These are phyloP conservation scores for Geotrichum reessii DNA, from an alignment of 1,139 yeast species.

Conservation along the genomic window DNA sequence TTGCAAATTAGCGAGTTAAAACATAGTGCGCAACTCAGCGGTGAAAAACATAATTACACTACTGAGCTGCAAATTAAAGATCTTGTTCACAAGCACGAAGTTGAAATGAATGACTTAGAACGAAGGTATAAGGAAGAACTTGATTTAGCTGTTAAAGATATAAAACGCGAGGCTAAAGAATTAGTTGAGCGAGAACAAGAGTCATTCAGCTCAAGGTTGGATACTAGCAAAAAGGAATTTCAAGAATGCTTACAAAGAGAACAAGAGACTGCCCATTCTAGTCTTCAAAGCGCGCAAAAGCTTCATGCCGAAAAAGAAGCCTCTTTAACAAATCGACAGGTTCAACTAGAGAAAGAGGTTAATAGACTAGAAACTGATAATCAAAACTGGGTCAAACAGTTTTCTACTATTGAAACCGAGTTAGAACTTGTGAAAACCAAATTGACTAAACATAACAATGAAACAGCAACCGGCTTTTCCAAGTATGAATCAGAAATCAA, in stretches of 20 bases:
- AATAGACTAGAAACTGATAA: constrained; percentile 11
- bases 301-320: constrained; percentile 25
- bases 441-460: constrained; percentile 1
- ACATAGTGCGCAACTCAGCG: constrained; percentile 4
- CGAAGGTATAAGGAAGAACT: constrained; percentile 8
- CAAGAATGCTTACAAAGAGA: neutral
- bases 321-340: constrained; percentile 21
- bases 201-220: neutral
- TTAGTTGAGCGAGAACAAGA: constrained; percentile 6
- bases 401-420: neutral
- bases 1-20: constrained; percentile 8
- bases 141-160: constrained; percentile 9
- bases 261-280: neutral
- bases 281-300: constrained; percentile 21
- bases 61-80: constrained; percentile 23
- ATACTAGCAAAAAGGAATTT: constrained; percentile 9
- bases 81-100: constrained; percentile 12
- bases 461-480: constrained; percentile 5
- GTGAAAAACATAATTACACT: constrained; percentile 37
- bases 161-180: constrained; percentile 29
- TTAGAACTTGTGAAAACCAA: neutral
- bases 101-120: constrained; percentile 26
- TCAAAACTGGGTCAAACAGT: constrained; percentile 21
- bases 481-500: neutral
- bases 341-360: constrained; percentile 22